Evolutionary conservation across 345 rosid genomes (phyloP), one percentile per base, ranked within the genome.

Genomic region (Melaleuca alternifolia): DNA sequence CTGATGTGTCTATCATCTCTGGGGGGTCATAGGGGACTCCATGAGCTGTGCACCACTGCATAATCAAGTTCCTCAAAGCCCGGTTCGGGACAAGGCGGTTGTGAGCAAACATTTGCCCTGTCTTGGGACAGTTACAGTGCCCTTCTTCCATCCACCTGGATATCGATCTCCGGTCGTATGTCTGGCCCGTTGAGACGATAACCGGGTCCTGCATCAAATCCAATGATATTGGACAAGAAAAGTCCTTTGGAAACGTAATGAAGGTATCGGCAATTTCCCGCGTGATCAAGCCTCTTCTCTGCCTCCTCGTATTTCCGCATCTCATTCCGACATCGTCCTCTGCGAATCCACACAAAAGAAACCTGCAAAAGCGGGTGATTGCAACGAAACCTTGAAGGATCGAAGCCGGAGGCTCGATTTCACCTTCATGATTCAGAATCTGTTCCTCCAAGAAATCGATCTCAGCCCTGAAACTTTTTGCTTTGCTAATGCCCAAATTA

Each of bases 181-280:
- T 97, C 86, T 97, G 99, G 28, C 99, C 98, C 0, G 98, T 96
- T 0, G 99, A 96, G 24, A 96, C 88, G 57, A 95, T 95, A 87
- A 95, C 98, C 1, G 99, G 99, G 92, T 97, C 99, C 37, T 88
- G 91, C 98, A 97, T 97, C 95, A 97, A 87, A 90, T 97, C 99
- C 87, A 94, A 85, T 1, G 98, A 94, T 83, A 96, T 95, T 0
- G 99, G 98, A 84, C 99, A 97, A 84, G 92, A 94, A 87, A 97
- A 97, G 88, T 97, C 99, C 88, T 92, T 96, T 0, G 96, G 99
- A 11, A 96, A 85, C 0, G 96, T 90, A 16, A 91, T 77, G 84
- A 95, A 96, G 14, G 96, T 95, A 26, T 94, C 94, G 0, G 94
- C 96, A 82, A 95, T 97, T 94, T 97, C 99, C 88, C 87, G 92